Conservation (phyloP, 2,329 filamentous ascomycete species). For the Teratosphaeria nubilosa region DNA sequence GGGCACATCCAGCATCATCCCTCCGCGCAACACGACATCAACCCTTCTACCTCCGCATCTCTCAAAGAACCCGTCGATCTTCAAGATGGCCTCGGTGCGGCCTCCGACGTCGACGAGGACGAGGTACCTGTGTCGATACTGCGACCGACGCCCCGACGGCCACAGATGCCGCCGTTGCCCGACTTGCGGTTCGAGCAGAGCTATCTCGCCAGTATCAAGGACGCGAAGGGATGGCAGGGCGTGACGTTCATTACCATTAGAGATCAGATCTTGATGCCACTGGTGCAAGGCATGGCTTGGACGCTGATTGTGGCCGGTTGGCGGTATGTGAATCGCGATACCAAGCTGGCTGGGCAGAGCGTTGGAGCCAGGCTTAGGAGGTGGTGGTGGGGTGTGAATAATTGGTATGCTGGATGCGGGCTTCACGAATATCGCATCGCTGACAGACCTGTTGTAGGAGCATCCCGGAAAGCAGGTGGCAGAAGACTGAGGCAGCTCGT, state of each 20-base stretch:
- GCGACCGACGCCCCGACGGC: constrained; percentile 42
- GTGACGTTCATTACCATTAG: constrained; percentile 74
- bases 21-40: constrained; percentile 63
- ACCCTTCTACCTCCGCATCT: constrained; percentile 67
- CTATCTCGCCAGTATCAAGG: constrained; percentile 80
- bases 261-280: constrained; percentile 84
- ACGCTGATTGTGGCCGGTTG: constrained; percentile 77
- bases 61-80: constrained; percentile 50
- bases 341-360: constrained; percentile 64
- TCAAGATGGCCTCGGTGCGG: constrained; percentile 27
- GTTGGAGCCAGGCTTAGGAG: constrained; percentile 67
- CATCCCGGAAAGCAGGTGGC: not conserved
- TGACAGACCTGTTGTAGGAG: not conserved
- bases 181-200: constrained; percentile 97
- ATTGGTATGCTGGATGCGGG: constrained; percentile 48
- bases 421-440: not conserved
- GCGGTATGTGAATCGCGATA: constrained; percentile 77
- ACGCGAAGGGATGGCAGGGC: constrained; percentile 68
- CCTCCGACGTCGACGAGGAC: constrained; percentile 46
- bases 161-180: constrained; percentile 57
- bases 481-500: not conserved
- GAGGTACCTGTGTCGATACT: constrained; percentile 61
- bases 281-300: constrained; percentile 82
- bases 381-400: constrained; percentile 95
- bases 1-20: constrained; percentile 66